Base-by-base conservation (phyloP, 495 filamentous ascomycete species). In the Cercophora newfieldiana region DNA sequence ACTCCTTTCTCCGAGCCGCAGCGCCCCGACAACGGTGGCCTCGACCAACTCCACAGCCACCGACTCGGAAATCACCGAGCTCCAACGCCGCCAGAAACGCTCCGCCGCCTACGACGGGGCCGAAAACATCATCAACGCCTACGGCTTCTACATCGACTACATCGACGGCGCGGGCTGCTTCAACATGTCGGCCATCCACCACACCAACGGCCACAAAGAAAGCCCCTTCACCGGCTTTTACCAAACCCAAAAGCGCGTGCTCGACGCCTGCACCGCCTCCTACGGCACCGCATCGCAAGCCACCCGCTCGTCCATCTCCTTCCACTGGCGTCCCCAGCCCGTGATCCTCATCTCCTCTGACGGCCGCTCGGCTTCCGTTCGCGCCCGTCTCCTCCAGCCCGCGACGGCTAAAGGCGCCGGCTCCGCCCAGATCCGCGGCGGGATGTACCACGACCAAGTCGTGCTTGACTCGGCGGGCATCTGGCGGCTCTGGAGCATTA, bases 361-460 rank as follows among this genome's bases (percentile, higher is more conserved):
- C 33, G 68, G 68, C 1, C 53, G 64, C 1, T 66, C 64, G 1
- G 60, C 56, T 19, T 64, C 60, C 7, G 51, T 70, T 3, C 59
- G 68, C 0, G 61, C 64, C 7, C 25, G 64, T 2, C 50, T 63
- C 4, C 30, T 70, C 26, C 68, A 70, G 33, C 55, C 68, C 16
- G 61, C 53, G 0, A 66, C 64, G 10, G 47, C 21, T 5, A 64
- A 29, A 21, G 25, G 48, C 19, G 53, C 10, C 26, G 24, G 24
- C 16, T 29, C 25, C 14, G 31, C 51, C 7, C 59, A 44, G 37
- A 44, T 56, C 14, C 61, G 31, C 22, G 54, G 51, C 18, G 68
- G 59, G 1, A 70, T 70, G 54, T 70, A 70, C 28, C 64, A 66
- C 60, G 68, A 70, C 56, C 68, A 70, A 26, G 25, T 59, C n/a